A percentile compares a stretch with the other conserved stretches of the same genome.
Conservation (phyloP, 345 rosid species). For the Pseudoturritis turrita region DNA sequence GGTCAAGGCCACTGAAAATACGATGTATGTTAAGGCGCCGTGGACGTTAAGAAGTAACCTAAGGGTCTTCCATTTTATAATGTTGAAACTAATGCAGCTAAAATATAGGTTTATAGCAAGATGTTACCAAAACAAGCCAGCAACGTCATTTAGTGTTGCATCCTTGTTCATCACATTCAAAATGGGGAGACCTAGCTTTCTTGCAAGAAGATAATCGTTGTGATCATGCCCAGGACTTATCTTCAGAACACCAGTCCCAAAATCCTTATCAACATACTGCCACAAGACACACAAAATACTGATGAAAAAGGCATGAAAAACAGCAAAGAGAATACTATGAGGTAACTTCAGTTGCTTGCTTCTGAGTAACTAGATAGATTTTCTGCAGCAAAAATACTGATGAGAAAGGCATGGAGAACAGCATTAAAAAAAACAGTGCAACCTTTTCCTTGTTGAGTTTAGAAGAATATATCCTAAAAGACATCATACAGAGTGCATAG, state of each 20-base stretch:
- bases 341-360: constrained; percentile 8
- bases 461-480: background rate
- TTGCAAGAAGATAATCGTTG: constrained; percentile 91
- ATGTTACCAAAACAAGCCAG: constrained; percentile 80
- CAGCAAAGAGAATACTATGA: background rate
- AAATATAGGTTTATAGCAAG: constrained; percentile 13
- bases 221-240: constrained; percentile 99
- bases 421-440: background rate
- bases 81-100: background rate
- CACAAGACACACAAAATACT: constrained; percentile 28
- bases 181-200: constrained; percentile 95
- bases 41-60: constrained; percentile 7
- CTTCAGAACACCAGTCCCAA: constrained; percentile 98
- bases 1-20: constrained; percentile 76
- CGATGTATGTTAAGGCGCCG: constrained; percentile 11
- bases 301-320: background rate
- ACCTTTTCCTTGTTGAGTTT: constrained; percentile 3
- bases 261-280: constrained; percentile 95
- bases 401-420: background rate
- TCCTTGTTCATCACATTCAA: constrained; percentile 98
- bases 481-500: background rate
- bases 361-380: constrained; percentile 6
- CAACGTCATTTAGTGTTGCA: constrained; percentile 90
- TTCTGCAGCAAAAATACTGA: background rate
- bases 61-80: constrained; percentile 2